A percentile compares a stretch with the other conserved stretches of the same genome.
Conservation (phyloP, 345 rosid species). For the Litchi chinensis region DNA sequence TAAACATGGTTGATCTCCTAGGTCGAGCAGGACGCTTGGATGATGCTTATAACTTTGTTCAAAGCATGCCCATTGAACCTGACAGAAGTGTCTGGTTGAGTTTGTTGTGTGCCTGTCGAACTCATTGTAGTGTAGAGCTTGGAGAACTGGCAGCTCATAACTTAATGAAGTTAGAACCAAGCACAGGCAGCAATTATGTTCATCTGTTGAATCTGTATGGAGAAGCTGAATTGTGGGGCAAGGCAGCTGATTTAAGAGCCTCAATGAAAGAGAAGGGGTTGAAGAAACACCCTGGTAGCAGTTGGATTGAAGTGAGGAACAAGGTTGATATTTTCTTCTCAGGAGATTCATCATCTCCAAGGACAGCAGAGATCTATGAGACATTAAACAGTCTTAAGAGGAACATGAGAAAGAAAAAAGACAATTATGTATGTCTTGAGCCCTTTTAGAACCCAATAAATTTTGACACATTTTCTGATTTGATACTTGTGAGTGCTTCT, state of each 20-base stretch:
- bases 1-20: slow-evolving; percentile 71
- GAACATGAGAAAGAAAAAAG: slow-evolving; percentile 41
- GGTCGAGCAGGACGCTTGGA: slow-evolving; percentile 70
- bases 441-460: too few relatives aligned
- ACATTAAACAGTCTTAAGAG: slow-evolving; percentile 40
- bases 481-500: not conserved
- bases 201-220: slow-evolving; percentile 69
- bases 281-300: slow-evolving; percentile 79
- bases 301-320: slow-evolving; percentile 69
- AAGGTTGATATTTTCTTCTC: slow-evolving; percentile 55
- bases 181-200: slow-evolving; percentile 59
- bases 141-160: slow-evolving; percentile 66
- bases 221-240: slow-evolving; percentile 61
- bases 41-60: slow-evolving; percentile 60
- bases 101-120: slow-evolving; percentile 62
- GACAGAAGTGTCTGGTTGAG: slow-evolving; percentile 75
- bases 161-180: slow-evolving; percentile 56
- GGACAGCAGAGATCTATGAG: slow-evolving; percentile 45
- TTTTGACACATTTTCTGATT: not conserved
- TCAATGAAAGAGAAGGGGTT: slow-evolving; percentile 65
- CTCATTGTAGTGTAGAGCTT: slow-evolving; percentile 56
- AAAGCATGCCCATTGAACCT: slow-evolving; percentile 55
- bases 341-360: slow-evolving; percentile 52
- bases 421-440: slow-evolving; percentile 10
- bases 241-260: slow-evolving; percentile 51